Evolutionary conservation across 345 rosid genomes (phyloP).

Genomic region (Eucalyptus cladocalyx): DNA sequence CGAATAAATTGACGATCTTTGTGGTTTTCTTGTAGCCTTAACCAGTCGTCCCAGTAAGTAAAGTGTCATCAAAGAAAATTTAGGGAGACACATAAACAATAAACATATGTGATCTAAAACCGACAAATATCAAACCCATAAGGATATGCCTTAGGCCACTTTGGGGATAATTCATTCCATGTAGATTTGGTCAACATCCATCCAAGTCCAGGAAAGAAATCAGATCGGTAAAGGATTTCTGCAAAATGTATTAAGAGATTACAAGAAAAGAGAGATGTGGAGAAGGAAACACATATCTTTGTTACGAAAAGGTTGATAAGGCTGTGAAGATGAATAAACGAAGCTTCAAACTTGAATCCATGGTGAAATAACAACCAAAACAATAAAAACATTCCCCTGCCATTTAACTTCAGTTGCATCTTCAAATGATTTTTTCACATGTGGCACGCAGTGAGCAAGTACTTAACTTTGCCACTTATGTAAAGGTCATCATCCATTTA

Average conservation of each 20-base stretch:
- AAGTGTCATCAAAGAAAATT: conserved; percentile 41
- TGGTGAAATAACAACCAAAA: neutral
- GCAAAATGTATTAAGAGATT: conserved; percentile 4
- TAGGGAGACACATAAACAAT: neutral
- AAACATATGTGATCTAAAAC: neutral
- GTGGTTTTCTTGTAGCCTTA: conserved; percentile 84
- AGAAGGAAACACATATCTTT: neutral
- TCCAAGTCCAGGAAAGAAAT: conserved; percentile 99
- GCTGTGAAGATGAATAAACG: neutral
- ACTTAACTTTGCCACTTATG: neutral
- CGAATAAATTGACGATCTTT: conserved; percentile 87
- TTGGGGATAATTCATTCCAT: conserved; percentile 98
- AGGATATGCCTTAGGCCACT: conserved; percentile 99
- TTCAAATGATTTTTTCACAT: neutral
- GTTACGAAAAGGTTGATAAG: too few relatives aligned
- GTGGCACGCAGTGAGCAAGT: neutral
- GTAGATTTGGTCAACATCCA: conserved; percentile 84
- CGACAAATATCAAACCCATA: neutral
- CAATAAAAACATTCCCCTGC: neutral
- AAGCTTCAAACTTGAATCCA: neutral
- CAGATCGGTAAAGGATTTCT: conserved; percentile 91
- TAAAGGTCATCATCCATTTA: neutral
- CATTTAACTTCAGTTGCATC: neutral
- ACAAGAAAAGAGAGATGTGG: neutral
- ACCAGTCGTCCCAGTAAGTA: conserved; percentile 99